Percentiles rank a stretch among this genome's conserved stretches.
phyloP scores from a whole-genome alignment of 257 asterid species.

The Plantago ovata region DNA sequence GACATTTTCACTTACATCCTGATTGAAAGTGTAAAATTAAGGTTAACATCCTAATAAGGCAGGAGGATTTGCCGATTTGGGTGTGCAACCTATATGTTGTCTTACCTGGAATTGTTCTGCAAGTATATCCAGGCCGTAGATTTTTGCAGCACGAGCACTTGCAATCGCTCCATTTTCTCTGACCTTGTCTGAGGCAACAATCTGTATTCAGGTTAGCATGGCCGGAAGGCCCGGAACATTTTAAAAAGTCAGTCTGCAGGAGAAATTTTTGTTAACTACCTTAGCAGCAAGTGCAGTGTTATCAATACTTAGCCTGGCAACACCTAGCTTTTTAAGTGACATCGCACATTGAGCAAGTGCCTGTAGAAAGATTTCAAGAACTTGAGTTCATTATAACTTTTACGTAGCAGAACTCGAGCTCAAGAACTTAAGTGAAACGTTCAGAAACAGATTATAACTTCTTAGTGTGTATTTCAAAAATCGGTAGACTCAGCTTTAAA shows the following conservation, averaged over 20 bases:
- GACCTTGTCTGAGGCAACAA: conserved; percentile 8
- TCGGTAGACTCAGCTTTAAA: too few relatives aligned
- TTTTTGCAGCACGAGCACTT: conserved; percentile 22
- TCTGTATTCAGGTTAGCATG: not conserved
- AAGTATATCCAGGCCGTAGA: conserved; percentile 20
- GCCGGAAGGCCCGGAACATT: too few relatives aligned
- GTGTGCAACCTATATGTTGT: not conserved
- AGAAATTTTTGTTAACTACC: conserved; percentile 1
- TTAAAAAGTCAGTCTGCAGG: too few relatives aligned
- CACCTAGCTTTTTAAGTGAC: conserved; percentile 20
- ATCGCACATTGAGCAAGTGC: conserved; percentile 25
- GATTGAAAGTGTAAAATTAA: not conserved
- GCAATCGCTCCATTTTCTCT: conserved; percentile 27
- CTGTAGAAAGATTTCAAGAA: not conserved
- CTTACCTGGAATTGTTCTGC: conserved; percentile 20
- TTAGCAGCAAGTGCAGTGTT: conserved; percentile 26
- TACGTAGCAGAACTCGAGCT: too few relatives aligned
- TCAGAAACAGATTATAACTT: too few relatives aligned
- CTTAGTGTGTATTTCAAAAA: too few relatives aligned
- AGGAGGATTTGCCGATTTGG: not conserved
- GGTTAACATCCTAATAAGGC: not conserved
- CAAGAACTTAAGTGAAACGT: too few relatives aligned
- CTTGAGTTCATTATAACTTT: not conserved
- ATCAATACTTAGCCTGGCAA: not conserved
- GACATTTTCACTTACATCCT: conserved; percentile 11